phyloP scores from a whole-genome alignment of 2,329 filamentous ascomycete species.

The Emergomyces orientalis region DNA sequence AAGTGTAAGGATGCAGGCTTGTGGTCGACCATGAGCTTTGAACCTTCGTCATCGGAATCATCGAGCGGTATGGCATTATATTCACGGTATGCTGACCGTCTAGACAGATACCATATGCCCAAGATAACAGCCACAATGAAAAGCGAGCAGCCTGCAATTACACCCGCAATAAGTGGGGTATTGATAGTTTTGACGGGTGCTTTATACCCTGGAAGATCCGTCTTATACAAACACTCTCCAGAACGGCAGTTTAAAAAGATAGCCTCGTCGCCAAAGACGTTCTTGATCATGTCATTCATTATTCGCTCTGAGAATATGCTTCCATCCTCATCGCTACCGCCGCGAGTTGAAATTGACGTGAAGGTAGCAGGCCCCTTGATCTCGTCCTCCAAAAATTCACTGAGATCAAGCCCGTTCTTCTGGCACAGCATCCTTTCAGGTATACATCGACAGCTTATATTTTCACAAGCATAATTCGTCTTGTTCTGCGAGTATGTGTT shows the following conservation, averaged over 20 bases:
- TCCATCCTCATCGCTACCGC: slow-evolving; percentile 52
- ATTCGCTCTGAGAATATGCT: slow-evolving; percentile 84
- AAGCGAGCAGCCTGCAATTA: slow-evolving; percentile 76
- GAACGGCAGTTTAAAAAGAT: slow-evolving; percentile 74
- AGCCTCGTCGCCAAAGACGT: slow-evolving; percentile 82
- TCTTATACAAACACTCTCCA: slow-evolving; percentile 88
- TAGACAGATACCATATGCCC: slow-evolving; percentile 76
- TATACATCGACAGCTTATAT: slow-evolving; percentile 79
- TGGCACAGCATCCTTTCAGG: slow-evolving; percentile 90
- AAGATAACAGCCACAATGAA: slow-evolving; percentile 85
- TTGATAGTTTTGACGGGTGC: slow-evolving; percentile 90
- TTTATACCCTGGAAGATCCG: slow-evolving; percentile 83
- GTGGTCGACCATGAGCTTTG: slow-evolving; percentile 82
- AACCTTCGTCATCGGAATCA: slow-evolving; percentile 78
- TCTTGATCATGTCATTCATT: slow-evolving; percentile 83
- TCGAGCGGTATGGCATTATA: slow-evolving; percentile 70
- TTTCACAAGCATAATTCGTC: slow-evolving; percentile 75
- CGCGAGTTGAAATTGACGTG: slow-evolving; percentile 52
- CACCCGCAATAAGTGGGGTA: slow-evolving; percentile 85
- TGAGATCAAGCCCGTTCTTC: slow-evolving; percentile 80
- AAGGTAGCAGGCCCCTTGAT: slow-evolving; percentile 87
- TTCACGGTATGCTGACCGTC: slow-evolving; percentile 54
- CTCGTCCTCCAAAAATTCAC: slow-evolving; percentile 70
- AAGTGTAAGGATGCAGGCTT: slow-evolving; percentile 85
- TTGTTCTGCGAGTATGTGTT: slow-evolving; percentile 63